These are phyloP conservation scores for Amaranthus hypochondriacus DNA, from an alignment of 148 eudicot genomes.

Conservation along the genomic window DNA sequence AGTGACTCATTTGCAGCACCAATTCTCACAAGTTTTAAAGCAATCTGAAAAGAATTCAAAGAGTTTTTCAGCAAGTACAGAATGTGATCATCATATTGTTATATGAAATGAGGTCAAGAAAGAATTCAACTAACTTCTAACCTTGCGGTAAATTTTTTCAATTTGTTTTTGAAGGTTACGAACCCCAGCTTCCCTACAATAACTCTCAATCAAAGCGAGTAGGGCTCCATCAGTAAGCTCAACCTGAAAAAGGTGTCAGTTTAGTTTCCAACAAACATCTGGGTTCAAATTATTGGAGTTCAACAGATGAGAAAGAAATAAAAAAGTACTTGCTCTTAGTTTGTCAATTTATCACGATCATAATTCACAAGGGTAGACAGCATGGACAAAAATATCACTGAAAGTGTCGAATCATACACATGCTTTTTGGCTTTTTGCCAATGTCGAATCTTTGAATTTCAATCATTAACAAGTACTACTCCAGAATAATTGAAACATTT, in stretches of 20 bases:
- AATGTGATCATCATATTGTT: constrained; percentile 2
- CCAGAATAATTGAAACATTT: neutral
- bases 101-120: neutral
- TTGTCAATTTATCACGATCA: neutral
- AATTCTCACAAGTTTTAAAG: constrained; percentile 74
- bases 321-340: neutral
- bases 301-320: neutral
- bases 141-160: constrained; percentile 98
- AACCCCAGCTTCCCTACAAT: constrained; percentile 97
- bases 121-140: constrained; percentile 13
- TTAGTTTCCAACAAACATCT: neutral
- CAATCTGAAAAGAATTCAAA: constrained; percentile 55
- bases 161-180: constrained; percentile 97
- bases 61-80: neutral
- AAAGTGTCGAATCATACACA: neutral
- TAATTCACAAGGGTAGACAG: neutral
- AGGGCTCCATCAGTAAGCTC: constrained; percentile 88
- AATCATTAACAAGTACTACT: neutral
- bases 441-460: neutral
- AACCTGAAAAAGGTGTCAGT: constrained; percentile 45
- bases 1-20: constrained; percentile 37
- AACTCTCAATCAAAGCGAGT: constrained; percentile 86
- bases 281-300: neutral
- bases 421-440: neutral
- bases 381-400: neutral